phyloP scores from a whole-genome alignment of 495 filamentous ascomycete species.

The Astrothelium subdiscretum region DNA sequence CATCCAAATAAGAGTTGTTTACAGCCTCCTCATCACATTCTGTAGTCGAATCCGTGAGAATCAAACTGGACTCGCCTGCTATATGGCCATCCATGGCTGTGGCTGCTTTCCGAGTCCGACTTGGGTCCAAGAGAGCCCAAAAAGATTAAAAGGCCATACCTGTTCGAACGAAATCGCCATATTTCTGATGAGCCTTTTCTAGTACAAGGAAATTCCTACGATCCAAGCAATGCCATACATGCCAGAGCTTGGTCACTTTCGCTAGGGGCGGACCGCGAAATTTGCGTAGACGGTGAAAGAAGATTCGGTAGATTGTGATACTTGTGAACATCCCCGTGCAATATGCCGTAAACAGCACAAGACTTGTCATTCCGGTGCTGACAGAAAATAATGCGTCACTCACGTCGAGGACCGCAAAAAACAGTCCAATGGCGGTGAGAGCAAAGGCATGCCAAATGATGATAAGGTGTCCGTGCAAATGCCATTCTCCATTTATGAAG shows the following conservation, averaged over 20 bases:
- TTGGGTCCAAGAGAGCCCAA: too few relatives aligned
- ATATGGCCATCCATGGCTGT: too few relatives aligned
- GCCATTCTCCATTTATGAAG: background rate
- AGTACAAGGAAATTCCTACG: constrained; percentile 2
- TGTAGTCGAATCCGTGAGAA: too few relatives aligned
- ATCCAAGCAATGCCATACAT: background rate
- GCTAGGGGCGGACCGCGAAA: constrained; percentile 36
- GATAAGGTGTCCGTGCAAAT: too few relatives aligned
- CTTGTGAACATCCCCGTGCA: constrained; percentile 37
- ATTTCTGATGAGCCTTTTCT: constrained; percentile 7
- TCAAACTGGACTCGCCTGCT: too few relatives aligned
- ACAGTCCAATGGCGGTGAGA: background rate
- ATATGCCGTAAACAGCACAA: constrained; percentile 9
- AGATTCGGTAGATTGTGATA: constrained; percentile 34
- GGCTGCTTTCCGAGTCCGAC: too few relatives aligned
- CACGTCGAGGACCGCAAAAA: background rate
- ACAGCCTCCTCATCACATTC: too few relatives aligned
- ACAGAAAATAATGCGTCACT: background rate
- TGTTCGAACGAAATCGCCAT: constrained; percentile 15
- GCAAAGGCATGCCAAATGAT: background rate
- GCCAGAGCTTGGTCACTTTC: constrained; percentile 32
- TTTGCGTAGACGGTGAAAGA: constrained; percentile 33
- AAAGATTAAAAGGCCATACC: too few relatives aligned
- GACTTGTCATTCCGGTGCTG: background rate
- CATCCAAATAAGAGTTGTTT: too few relatives aligned